Percentiles rank a stretch among this genome's conserved stretches.
Evolutionary conservation across 768 basidiomycete genomes (phyloP).

Genomic region (button mushroom (Agaricus bisporus)): DNA sequence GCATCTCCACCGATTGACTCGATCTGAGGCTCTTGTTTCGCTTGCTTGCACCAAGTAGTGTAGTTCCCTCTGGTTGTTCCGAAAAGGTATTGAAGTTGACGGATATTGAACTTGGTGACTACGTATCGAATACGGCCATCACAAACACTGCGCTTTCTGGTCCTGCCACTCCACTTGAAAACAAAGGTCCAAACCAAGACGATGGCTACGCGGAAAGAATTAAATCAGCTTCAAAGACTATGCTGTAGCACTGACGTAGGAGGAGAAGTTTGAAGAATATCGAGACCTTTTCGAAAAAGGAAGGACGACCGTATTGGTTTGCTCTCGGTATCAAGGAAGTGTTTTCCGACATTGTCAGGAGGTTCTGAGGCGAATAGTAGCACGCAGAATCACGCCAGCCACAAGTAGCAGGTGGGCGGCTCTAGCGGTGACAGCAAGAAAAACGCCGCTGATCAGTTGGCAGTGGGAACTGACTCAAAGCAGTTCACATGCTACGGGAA

Average conservation of each 20-base stretch:
- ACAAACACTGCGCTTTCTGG: conserved; percentile 3
- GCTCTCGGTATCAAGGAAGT: conserved; percentile 4
- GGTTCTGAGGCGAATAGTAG: not conserved
- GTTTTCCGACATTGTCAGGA: conserved; percentile 3
- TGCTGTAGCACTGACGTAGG: conserved; percentile 4
- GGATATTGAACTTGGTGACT: not conserved
- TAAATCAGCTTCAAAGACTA: not conserved
- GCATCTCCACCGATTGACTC: conserved; percentile 12
- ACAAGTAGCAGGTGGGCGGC: too few relatives aligned
- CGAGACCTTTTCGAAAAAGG: conserved; percentile 1
- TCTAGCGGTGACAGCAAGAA: too few relatives aligned
- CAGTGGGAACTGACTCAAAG: too few relatives aligned
- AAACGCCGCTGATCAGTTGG: too few relatives aligned
- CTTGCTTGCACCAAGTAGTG: not conserved
- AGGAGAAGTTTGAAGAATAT: conserved; percentile 5
- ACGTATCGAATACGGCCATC: conserved; percentile 3
- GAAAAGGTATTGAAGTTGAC: conserved; percentile 1
- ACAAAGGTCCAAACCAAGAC: conserved; percentile 3
- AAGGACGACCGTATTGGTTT: conserved; percentile 5
- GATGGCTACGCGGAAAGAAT: not conserved
- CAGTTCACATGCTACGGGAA: too few relatives aligned
- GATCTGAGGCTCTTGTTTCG: not conserved
- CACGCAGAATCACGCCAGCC: too few relatives aligned
- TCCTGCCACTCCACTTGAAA: conserved; percentile 3
- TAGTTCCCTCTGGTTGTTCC: not conserved